Percentiles rank a stretch among this genome's conserved stretches.
These are phyloP conservation scores for Aethionema arabicum DNA, from an alignment of 345 rosid species.

Conservation along the genomic window DNA sequence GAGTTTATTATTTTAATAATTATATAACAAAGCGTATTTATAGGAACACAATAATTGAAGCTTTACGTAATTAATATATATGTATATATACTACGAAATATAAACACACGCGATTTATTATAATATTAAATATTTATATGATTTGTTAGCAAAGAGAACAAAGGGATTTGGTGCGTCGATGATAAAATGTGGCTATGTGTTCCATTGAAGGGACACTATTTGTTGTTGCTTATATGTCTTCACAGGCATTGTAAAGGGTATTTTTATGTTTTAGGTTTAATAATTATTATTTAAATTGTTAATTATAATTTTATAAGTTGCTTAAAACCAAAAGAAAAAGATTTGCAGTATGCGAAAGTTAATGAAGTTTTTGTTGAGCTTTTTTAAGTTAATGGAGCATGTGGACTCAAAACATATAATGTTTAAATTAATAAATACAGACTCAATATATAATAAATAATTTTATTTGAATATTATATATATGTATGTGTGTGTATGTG, in stretches of 20 bases:
- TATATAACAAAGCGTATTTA: not conserved
- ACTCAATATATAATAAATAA: no score
- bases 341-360: slow-evolving; percentile 5
- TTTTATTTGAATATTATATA: no score
- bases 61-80: slow-evolving; percentile 19
- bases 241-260: slow-evolving; percentile 31
- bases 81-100: slow-evolving; percentile 10
- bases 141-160: slow-evolving; percentile 25
- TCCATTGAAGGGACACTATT: slow-evolving; percentile 36
- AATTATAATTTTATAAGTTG: not conserved
- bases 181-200: slow-evolving; percentile 30
- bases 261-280: slow-evolving; percentile 17
- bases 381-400: slow-evolving; percentile 12
- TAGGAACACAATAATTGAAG: slow-evolving; percentile 19
- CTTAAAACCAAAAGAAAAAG: no score
- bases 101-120: slow-evolving; percentile 19
- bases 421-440: no score
- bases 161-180: slow-evolving; percentile 26
- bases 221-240: slow-evolving; percentile 21
- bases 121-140: slow-evolving; percentile 15
- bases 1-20: slow-evolving; percentile 12
- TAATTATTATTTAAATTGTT: slow-evolving; percentile 1
- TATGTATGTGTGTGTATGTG: no score
- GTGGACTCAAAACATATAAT: no score
- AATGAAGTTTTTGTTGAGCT: not conserved